phyloP scores from a whole-genome alignment of 1,139 yeast species.

The Pichia sp. region DNA sequence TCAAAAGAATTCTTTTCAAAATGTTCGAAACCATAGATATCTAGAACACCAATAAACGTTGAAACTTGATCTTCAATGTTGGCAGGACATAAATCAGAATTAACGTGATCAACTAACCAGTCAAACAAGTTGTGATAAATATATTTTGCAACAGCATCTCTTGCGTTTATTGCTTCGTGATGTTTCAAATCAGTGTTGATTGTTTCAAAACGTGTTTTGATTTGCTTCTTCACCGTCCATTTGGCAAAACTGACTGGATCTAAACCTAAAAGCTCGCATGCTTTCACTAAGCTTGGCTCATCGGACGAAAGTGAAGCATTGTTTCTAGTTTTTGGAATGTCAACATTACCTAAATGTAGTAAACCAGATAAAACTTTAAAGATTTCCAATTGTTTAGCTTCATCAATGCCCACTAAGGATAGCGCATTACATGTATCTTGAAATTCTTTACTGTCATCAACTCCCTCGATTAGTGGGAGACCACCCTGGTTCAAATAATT shows the following conservation, averaged over 20 bases:
- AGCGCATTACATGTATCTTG: conserved; percentile 71
- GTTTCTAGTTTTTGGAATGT: conserved; percentile 78
- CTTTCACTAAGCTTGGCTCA: conserved; percentile 79
- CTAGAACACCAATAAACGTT: conserved; percentile 92
- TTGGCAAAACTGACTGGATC: conserved; percentile 73
- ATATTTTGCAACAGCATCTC: conserved; percentile 94
- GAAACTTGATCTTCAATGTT: conserved; percentile 53
- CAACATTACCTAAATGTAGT: conserved; percentile 89
- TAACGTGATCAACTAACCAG: conserved; percentile 87
- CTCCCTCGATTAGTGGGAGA: conserved; percentile 62
- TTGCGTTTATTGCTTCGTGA: conserved; percentile 83
- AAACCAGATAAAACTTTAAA: conserved; percentile 83
- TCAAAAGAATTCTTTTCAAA: conserved; percentile 92
- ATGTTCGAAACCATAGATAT: conserved; percentile 96
- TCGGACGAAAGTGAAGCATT: conserved; percentile 81
- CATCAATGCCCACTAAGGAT: conserved; percentile 67
- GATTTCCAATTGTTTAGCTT: conserved; percentile 58
- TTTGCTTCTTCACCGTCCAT: conserved; percentile 93
- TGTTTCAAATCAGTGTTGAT: conserved; percentile 79
- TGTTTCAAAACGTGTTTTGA: conserved; percentile 87
- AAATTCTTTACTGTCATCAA: conserved; percentile 81
- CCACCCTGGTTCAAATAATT: conserved; percentile 91
- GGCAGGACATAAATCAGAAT: conserved; percentile 74
- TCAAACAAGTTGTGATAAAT: conserved; percentile 90
- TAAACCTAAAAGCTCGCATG: conserved; percentile 80